Evolutionary conservation across 2,329 filamentous ascomycete genomes (phyloP).

Genomic region (Metarhizium album): DNA sequence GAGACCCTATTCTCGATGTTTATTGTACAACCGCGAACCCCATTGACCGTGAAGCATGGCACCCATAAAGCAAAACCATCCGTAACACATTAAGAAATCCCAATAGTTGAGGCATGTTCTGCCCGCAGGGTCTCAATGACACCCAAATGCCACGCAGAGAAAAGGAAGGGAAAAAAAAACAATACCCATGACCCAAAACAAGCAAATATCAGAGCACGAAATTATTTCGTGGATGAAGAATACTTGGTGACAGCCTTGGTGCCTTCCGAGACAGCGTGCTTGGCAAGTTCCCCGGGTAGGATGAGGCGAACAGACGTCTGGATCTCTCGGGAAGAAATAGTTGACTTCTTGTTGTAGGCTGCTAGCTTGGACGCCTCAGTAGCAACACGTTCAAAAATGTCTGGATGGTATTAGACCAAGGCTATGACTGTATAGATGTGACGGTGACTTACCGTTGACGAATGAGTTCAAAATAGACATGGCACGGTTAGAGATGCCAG

Average conservation of each 20-base stretch:
- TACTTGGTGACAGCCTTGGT: slow-evolving; percentile 99
- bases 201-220: slow-evolving; percentile 40
- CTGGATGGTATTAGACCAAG: slow-evolving; percentile 29
- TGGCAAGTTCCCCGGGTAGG: slow-evolving; percentile 95
- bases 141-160: slow-evolving; percentile 48
- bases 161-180: slow-evolving; percentile 43
- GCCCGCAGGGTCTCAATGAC: slow-evolving; percentile 42
- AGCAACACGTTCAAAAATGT: slow-evolving; percentile 98
- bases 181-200: slow-evolving; percentile 41
- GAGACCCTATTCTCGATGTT: slow-evolving; percentile 52
- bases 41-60: slow-evolving; percentile 58
- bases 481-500: slow-evolving; percentile 98
- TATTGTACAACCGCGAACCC: slow-evolving; percentile 67
- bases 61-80: slow-evolving; percentile 57
- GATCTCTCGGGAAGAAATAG: slow-evolving; percentile 98
- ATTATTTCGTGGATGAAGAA: slow-evolving; percentile 98
- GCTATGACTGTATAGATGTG: too few species aligned
- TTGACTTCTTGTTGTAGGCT: slow-evolving; percentile 99
- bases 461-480: slow-evolving; percentile 99
- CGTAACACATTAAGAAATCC: slow-evolving; percentile 64
- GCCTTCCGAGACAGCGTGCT: slow-evolving; percentile 98
- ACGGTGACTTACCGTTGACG: slow-evolving; percentile 69
- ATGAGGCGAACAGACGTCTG: slow-evolving; percentile 98
- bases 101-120: slow-evolving; percentile 22
- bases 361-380: slow-evolving; percentile 98